Percentiles rank a stretch among this genome's conserved stretches.
phyloP scores from a whole-genome alignment of 2,329 filamentous ascomycete species.

The Capronia epimyces region DNA sequence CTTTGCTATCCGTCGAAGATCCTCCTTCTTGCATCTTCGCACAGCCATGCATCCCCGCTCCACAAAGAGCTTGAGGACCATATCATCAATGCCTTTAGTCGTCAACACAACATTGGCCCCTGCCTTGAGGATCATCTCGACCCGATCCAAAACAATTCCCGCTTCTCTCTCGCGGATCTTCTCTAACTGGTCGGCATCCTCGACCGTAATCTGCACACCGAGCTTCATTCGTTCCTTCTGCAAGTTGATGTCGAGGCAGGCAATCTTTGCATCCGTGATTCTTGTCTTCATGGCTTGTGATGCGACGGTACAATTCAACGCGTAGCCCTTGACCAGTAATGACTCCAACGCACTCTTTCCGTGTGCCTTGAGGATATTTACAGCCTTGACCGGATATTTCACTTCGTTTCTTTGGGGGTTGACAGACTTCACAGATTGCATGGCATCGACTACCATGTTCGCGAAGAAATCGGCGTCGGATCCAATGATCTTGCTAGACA shows the following conservation, averaged over 20 bases:
- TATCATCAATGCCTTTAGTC: slow-evolving; percentile 96
- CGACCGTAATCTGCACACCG: slow-evolving; percentile 95
- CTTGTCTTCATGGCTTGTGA: slow-evolving; percentile 96
- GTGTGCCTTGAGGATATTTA: slow-evolving; percentile 97
- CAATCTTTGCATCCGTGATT: slow-evolving; percentile 91
- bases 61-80: slow-evolving; percentile 89
- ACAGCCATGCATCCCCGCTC: slow-evolving; percentile 95
- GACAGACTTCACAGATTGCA: slow-evolving; percentile 86
- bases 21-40: slow-evolving; percentile 96
- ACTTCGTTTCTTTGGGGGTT: slow-evolving; percentile 76
- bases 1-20: slow-evolving; percentile 88
- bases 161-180: slow-evolving; percentile 92
- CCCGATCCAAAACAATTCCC: slow-evolving; percentile 84
- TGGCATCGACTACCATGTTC: slow-evolving; percentile 94
- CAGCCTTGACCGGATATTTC: slow-evolving; percentile 98
- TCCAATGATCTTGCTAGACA: slow-evolving; percentile 99
- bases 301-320: slow-evolving; percentile 95
- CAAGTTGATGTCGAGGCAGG: slow-evolving; percentile 93
- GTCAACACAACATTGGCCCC: slow-evolving; percentile 95
- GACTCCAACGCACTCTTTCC: slow-evolving; percentile 89
- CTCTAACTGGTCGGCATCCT: slow-evolving; percentile 94
- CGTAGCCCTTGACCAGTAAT: slow-evolving; percentile 88
- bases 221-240: slow-evolving; percentile 99
- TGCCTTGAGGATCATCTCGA: slow-evolving; percentile 96
- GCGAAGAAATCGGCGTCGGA: slow-evolving; percentile 94